Evolutionary conservation across 179 eudicot genomes (phyloP), one percentile per base, ranked within the genome.

Genomic region (Carnegiea gigantea): DNA sequence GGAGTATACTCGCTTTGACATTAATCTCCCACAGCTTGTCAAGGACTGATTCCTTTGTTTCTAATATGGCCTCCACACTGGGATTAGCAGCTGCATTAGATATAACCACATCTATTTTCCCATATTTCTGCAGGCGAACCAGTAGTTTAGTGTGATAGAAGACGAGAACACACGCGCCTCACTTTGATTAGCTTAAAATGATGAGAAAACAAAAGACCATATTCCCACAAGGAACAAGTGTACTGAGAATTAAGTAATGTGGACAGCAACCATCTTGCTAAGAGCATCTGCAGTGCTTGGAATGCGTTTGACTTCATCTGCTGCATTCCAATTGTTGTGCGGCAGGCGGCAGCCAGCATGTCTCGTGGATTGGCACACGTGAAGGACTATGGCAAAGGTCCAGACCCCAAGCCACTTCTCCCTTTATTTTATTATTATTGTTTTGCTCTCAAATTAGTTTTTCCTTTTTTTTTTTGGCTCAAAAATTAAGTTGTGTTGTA

Each of bases 61-160:
- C 91, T 85, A 96, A 84, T 57, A 94, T 92, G 73, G 83, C 62
- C 80, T 89, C 90, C 38, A 85, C 86, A 23, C 93, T 53, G 14
- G 98, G 99, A 88, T 92, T 95, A 78, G 86, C 98, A 79, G 99
- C 99, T 70, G 97, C 96, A 88, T 96, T 96, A 49, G 95, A 96
- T 82, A 96, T 90, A 70, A 96, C 70, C 71, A 96, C 95, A 33
- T 94, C 97, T 70, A 96, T 88, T 84, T 89, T 91, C 11, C 99
- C 97, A 82, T 93, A 93, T 88, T 90, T 92, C 99, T 96, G 93
- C 86, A 88, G 78, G 36, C 76, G 82, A 84, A 79, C 70, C 57
- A 86, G 73, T 21, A 83, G 73, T 48, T 71, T 82, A 67, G n/a
- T 67, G 33, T 67, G 38, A 67, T 67, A 20, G n/a, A 6, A 26